A percentile compares a stretch with the other conserved stretches of the same genome.
Evolutionary conservation across 495 filamentous ascomycete species (phyloP).

Genomic region (Penicillium malachiteum): DNA sequence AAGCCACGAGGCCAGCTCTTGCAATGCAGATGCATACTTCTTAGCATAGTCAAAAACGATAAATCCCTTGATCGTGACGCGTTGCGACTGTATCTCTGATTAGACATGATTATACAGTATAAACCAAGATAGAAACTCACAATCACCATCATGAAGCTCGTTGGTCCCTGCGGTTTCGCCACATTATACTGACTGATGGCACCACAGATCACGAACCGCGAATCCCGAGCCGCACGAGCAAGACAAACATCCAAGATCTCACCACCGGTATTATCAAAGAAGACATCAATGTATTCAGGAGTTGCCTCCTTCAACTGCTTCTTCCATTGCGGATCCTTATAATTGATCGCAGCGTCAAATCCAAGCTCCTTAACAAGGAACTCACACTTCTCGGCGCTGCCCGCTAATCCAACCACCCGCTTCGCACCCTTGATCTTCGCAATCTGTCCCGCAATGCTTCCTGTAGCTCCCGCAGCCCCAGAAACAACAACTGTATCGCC

Average conservation of each 20-base stretch:
- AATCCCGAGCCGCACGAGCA: slow-evolving; percentile 42
- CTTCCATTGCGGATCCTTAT: slow-evolving; percentile 54
- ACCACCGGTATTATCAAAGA: slow-evolving; percentile 58
- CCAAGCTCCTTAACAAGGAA: slow-evolving; percentile 49
- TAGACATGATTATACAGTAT: slow-evolving; percentile 13
- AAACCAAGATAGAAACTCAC: slow-evolving; percentile 28
- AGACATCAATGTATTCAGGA: slow-evolving; percentile 55
- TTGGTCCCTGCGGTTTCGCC: slow-evolving; percentile 43
- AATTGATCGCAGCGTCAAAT: slow-evolving; percentile 56
- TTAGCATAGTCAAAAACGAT: slow-evolving; percentile 54
- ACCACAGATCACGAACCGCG: slow-evolving; percentile 55
- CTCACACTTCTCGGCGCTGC: slow-evolving; percentile 47
- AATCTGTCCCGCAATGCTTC: slow-evolving; percentile 68
- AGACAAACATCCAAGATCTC: slow-evolving; percentile 56
- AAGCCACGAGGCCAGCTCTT: slow-evolving; percentile 50
- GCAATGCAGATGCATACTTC: slow-evolving; percentile 43
- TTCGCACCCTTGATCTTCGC: slow-evolving; percentile 60
- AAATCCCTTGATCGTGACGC: slow-evolving; percentile 55
- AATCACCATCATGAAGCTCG: slow-evolving; percentile 51
- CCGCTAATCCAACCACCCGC: slow-evolving; percentile 52
- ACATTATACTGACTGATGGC: slow-evolving; percentile 55
- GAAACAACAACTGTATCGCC: slow-evolving; percentile 67
- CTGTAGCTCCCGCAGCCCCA: slow-evolving; percentile 70
- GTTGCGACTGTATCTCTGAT: slow-evolving; percentile 38
- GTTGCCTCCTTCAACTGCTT: slow-evolving; percentile 47